Evolutionary conservation across 1,139 yeast species (phyloP), one percentile per base, ranked within the genome.

Genomic region (Nadsonia commutata): DNA sequence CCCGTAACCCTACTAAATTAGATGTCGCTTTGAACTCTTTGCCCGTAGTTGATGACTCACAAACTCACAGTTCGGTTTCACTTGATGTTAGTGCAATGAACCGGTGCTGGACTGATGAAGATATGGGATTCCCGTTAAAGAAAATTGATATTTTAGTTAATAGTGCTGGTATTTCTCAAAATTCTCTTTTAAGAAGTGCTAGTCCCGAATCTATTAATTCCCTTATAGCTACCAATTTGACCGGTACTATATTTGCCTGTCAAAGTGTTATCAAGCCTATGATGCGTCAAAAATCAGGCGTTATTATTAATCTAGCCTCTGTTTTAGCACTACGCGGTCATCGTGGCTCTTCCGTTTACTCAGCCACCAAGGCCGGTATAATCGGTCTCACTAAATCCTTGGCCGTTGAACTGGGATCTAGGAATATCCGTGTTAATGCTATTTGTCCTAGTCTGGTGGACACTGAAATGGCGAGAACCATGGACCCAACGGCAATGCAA

Each of bases 91-190:
- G 74, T 17, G 43, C 48, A 37, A 57, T 60, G 44, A 38, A 38
- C 18, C 18, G 23, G 7, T 38, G 40, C 5, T 21, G 36, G 6
- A 38, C 39, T 13, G 61, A 64, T 22, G 16, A 27, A 13, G 33
- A 27, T 27, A 11, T 27, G 16, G 33, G 33, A 38, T 39, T 17
- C 13, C 43, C 39, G 36, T 43, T 39, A 40, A 39, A 16, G 38
- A 33, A 38, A 39, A 49, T 66, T 3, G 67, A 72, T 31, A 70
- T 78, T 1, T 61, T 85, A 27, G 69, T 86, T 27, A 85, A 86
- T 55, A 77, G 90, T 60, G 95, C 95, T 0, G 97, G 97, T 0
- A 55, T 80, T 2, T 68, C 94, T 1, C 90, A 81, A 52, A 67
- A 72, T 36, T 62, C 72, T 0, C 61, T 86, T 18, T 61, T 83